Percentiles rank a stretch among this genome's conserved stretches.
phyloP scores from a whole-genome alignment of 2,329 filamentous ascomycete genomes.

The Arthrobotrys conoides region DNA sequence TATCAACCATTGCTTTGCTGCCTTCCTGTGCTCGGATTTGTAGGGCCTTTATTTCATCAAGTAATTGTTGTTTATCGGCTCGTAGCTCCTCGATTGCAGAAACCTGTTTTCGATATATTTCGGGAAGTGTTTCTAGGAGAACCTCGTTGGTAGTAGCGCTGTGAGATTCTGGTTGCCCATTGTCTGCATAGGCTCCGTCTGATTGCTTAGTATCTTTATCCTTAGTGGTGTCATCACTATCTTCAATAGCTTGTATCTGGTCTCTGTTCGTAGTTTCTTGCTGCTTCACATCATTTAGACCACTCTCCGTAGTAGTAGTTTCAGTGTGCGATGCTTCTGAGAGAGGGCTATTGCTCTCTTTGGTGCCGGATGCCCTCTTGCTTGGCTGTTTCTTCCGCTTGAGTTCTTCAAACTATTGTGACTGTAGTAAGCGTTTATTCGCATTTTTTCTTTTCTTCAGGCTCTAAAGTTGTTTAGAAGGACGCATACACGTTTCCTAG shows the following conservation, averaged over 20 bases:
- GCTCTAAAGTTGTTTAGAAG: background rate
- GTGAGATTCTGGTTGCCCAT: background rate
- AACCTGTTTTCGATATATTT: constrained; percentile 60
- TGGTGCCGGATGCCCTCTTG: constrained; percentile 30
- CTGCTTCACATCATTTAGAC: background rate
- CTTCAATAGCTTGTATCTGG: background rate
- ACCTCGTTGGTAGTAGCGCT: constrained; percentile 19
- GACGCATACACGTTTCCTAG: constrained; percentile 41
- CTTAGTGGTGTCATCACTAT: background rate
- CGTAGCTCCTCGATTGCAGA: constrained; percentile 45
- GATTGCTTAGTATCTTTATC: background rate
- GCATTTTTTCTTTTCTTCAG: too few species aligned
- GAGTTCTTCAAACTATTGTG: constrained; percentile 53
- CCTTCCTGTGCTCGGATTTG: constrained; percentile 20
- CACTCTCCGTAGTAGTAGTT: constrained; percentile 33
- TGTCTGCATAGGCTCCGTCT: constrained; percentile 58
- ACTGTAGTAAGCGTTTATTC: background rate
- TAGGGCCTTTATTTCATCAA: constrained; percentile 38
- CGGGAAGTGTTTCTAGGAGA: constrained; percentile 40
- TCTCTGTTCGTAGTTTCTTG: background rate
- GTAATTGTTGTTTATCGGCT: constrained; percentile 38
- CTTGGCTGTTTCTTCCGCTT: constrained; percentile 59
- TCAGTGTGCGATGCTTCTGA: constrained; percentile 61
- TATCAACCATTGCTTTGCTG: constrained; percentile 48
- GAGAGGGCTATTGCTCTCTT: background rate